Percentiles rank a stretch among this genome's conserved stretches.
Conservation (phyloP, 2,329 filamentous ascomycete genomes). For the Didymella arachidicola region DNA sequence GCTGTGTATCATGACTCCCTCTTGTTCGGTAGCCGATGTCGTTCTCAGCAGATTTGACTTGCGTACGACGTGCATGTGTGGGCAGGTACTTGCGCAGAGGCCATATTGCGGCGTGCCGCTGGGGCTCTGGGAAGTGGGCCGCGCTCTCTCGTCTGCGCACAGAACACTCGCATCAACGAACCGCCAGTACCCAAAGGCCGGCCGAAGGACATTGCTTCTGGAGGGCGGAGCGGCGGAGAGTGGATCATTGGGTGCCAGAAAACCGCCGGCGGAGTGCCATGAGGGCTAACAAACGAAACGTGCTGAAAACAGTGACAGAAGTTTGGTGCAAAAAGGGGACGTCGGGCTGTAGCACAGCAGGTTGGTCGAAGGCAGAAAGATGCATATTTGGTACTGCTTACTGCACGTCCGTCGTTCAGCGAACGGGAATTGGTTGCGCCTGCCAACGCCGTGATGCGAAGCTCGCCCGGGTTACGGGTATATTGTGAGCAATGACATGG, state of each 20-base stretch:
- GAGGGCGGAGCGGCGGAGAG: constrained; percentile 23
- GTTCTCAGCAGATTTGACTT: constrained; percentile 23
- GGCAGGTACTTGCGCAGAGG: constrained; percentile 32
- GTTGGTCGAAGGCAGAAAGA: constrained; percentile 19
- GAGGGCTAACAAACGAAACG: constrained; percentile 29
- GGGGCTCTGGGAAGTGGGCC: constrained; percentile 27
- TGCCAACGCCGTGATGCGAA: constrained; percentile 5
- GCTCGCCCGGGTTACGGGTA: constrained; percentile 30
- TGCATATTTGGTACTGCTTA: constrained; percentile 35
- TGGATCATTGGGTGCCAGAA: constrained; percentile 15
- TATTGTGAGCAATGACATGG: constrained; percentile 29
- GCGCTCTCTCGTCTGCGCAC: constrained; percentile 27
- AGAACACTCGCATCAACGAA: constrained; percentile 28
- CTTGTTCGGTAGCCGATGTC: constrained; percentile 30
- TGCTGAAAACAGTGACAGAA: constrained; percentile 25
- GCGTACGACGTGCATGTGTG: constrained; percentile 33
- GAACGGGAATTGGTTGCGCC: constrained; percentile 9
- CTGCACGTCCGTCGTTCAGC: constrained; percentile 17
- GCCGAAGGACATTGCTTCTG: constrained; percentile 19
- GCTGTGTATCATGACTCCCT: constrained; percentile 18
- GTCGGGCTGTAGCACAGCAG: constrained; percentile 4
- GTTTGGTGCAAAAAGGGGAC: constrained; percentile 1
- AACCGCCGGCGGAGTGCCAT: constrained; percentile 3
- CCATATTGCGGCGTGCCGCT: constrained; percentile 16
- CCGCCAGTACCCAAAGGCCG: constrained; percentile 33